A percentile compares a stretch with the other conserved stretches of the same genome.
phyloP scores from a whole-genome alignment of 768 basidiomycete species.

The Agaricus subrufescens region DNA sequence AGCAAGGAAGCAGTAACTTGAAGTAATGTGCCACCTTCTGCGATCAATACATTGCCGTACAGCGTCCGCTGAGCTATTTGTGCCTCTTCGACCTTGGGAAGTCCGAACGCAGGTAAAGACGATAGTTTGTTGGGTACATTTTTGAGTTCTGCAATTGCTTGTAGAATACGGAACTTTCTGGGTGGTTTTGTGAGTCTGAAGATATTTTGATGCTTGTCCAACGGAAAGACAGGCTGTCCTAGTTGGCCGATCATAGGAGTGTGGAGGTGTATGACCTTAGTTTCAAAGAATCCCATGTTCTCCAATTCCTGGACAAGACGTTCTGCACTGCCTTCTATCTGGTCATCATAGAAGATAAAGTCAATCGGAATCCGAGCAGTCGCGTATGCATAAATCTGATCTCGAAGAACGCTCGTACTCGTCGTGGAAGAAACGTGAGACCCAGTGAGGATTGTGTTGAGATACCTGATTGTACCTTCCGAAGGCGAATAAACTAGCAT shows the following conservation, averaged over 20 bases:
- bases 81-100: constrained; percentile 41
- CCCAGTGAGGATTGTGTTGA: constrained; percentile 52
- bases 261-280: constrained; percentile 67
- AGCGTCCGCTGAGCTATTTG: constrained; percentile 47
- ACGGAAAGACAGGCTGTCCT: constrained; percentile 46
- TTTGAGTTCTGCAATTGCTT: constrained; percentile 56
- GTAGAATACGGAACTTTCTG: constrained; percentile 52
- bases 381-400: constrained; percentile 26
- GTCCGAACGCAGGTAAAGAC: constrained; percentile 28
- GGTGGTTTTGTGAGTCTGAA: constrained; percentile 72
- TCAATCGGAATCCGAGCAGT: constrained; percentile 38
- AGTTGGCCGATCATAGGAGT: constrained; percentile 62
- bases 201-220: constrained; percentile 47
- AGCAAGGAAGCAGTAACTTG: not conserved
- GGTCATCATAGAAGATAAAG: constrained; percentile 66
- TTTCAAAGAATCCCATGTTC: constrained; percentile 40
- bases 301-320: constrained; percentile 49
- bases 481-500: constrained; percentile 59
- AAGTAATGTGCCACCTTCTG: constrained; percentile 47
- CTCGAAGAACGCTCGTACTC: constrained; percentile 34
- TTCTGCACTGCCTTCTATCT: constrained; percentile 54
- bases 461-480: constrained; percentile 48
- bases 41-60: constrained; percentile 64
- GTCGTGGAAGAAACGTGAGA: constrained; percentile 43
- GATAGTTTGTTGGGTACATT: constrained; percentile 44